Evolutionary conservation across 208 protist genomes (phyloP).

Genomic region (Strigomonas culicis): DNA sequence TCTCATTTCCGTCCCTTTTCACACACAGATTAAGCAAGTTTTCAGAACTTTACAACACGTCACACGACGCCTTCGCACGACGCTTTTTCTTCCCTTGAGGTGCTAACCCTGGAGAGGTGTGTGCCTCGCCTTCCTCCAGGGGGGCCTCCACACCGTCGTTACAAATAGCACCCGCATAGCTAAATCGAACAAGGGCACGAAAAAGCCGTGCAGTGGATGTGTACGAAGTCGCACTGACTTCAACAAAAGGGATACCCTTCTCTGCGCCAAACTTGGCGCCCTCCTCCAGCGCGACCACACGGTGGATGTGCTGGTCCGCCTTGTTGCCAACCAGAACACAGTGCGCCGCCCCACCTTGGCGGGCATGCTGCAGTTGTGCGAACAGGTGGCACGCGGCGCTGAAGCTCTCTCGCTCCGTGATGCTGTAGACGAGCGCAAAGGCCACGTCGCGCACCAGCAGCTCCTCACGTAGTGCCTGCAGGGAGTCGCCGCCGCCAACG

Average conservation of each 20-base stretch:
- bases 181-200: conserved; percentile 34
- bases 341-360: conserved; percentile 15
- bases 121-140: too few relatives aligned
- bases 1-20: too few relatives aligned
- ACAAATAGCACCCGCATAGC: too few relatives aligned
- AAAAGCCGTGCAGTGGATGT: conserved; percentile 44
- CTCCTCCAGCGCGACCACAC: conserved; percentile 35
- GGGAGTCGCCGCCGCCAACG: conserved; percentile 92
- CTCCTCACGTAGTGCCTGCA: conserved; percentile 62
- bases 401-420: conserved; percentile 75
- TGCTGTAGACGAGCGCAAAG: conserved; percentile 70
- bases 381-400: conserved; percentile 37
- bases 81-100: too few relatives aligned
- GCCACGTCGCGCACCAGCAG: conserved; percentile 44
- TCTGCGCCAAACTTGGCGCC: conserved; percentile 35
- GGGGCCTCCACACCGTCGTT: too few relatives aligned
- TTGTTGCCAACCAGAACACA: conserved; percentile 71
- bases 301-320: conserved; percentile 34
- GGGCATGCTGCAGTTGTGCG: conserved; percentile 18
- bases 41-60: too few relatives aligned
- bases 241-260: conserved; percentile 45
- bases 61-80: too few relatives aligned
- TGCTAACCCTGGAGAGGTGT: too few relatives aligned
- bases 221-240: conserved; percentile 65
- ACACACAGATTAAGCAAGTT: too few relatives aligned